A percentile compares a stretch with the other conserved stretches of the same genome.
Evolutionary conservation across 305 asterid genomes (phyloP).

Genomic region (Striga hermonthica): DNA sequence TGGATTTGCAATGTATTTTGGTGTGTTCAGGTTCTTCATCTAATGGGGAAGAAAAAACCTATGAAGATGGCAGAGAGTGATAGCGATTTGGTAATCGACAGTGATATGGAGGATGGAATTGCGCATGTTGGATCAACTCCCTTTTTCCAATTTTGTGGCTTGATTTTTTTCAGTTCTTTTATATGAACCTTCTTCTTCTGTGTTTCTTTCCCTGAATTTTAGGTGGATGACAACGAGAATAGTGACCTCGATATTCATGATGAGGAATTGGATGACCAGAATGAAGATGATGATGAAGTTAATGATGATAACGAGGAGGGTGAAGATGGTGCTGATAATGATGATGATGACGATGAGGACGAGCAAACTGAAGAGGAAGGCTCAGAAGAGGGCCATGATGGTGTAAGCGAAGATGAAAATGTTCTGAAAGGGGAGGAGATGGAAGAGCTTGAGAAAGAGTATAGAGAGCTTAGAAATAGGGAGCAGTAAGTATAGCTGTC

Average conservation of each 20-base stretch:
- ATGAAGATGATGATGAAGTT: constrained; percentile 32
- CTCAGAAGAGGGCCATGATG: constrained; percentile 36
- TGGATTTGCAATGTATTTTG: constrained; percentile 1
- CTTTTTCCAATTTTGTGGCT: background rate
- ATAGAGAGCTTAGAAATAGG: constrained; percentile 50
- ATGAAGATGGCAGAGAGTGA: constrained; percentile 43
- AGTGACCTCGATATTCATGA: constrained; percentile 30
- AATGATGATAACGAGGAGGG: constrained; percentile 29
- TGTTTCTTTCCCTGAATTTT: constrained; percentile 6
- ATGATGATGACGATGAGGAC: constrained; percentile 29
- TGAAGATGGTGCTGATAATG: constrained; percentile 22
- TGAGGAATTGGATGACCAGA: constrained; percentile 33
- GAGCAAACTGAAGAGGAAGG: constrained; percentile 30
- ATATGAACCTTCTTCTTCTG: background rate
- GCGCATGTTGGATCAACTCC: constrained; percentile 31
- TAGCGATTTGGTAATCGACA: constrained; percentile 47
- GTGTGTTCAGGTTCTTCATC: constrained; percentile 17
- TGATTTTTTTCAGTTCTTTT: background rate
- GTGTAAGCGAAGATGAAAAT: constrained; percentile 26
- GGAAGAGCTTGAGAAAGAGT: constrained; percentile 81
- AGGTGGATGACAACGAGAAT: constrained; percentile 28
- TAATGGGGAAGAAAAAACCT: constrained; percentile 46
- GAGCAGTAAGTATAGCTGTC: constrained; percentile 66
- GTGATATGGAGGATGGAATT: constrained; percentile 35
- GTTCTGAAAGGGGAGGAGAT: constrained; percentile 53